Base-by-base conservation (phyloP, 495 filamentous ascomycete genomes). In the Aspergillus leporis region DNA sequence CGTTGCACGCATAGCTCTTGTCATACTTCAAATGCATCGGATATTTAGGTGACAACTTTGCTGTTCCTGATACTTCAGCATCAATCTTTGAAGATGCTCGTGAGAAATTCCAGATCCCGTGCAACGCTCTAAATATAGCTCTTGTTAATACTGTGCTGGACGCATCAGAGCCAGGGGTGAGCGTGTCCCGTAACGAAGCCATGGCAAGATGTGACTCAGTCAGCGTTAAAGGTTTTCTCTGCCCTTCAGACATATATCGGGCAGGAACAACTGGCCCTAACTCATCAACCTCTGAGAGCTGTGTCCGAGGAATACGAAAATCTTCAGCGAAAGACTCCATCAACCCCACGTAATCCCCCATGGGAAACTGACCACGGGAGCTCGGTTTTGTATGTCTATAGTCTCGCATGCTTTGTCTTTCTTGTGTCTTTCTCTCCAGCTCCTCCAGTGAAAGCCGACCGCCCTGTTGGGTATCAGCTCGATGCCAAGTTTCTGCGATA, bases 331-430 rank as follows among this genome's bases (percentile, higher is more conserved):
- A 85, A 6, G 84, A 81, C 63, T 93, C 87, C 83, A 95, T 87
- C 3, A 92, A 70, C 50, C 86, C 91, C 16, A 89, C 70, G 68
- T 93, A 93, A 69, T 95, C 92, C 21, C 84, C 85, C 83, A 92
- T 90, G 23, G 90, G 90, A 58, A 89, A 93, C 60, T 93, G 89
- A 0, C 84, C 72, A 8, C 88, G 65, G 60, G 71, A 59, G 13
- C 70, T 60, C 6, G 80, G 68, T 14, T 66, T 61, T 8, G 65
- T 47, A 7, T 56, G 25, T 51, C 78, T 62, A 5, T 74, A 59
- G 36, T 59, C 43, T 8, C 72, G 70, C 5, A 71, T 55, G 10
- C 16, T 45, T 43, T 64, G 43, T 30, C 66, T 66, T 36, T 76
- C 70, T 6, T 60, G 25, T 30, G 64, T 62, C 18, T 55, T 64